These are phyloP conservation scores for Neurospora sp. DNA, from an alignment of 495 filamentous ascomycete genomes.

Conservation along the genomic window DNA sequence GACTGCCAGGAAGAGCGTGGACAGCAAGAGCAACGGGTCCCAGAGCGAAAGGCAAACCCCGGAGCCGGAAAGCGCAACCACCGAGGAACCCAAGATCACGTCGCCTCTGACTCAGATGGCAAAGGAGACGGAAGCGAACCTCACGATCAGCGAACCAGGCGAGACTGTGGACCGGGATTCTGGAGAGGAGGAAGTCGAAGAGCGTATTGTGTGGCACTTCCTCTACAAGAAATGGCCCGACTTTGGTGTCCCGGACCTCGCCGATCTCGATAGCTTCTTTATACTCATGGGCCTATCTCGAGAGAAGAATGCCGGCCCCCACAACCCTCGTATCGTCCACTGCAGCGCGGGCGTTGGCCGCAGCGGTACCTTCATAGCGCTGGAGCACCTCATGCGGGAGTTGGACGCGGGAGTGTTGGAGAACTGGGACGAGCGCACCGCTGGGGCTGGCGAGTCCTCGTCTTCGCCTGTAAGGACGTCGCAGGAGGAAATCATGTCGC, in stretches of 20 bases:
- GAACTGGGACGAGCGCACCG: constrained; percentile 15
- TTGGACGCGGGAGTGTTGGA: constrained; percentile 65
- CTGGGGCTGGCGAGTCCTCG: not conserved
- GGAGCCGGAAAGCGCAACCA: not conserved
- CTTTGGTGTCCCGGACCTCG: constrained; percentile 74
- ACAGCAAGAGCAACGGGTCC: not conserved
- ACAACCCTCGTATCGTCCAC: constrained; percentile 81
- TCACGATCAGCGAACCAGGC: not conserved
- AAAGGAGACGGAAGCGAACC: constrained; percentile 4
- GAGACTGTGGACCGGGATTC: not conserved
- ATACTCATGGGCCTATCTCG: constrained; percentile 67
- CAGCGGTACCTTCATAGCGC: constrained; percentile 88
- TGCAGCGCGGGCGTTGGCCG: constrained; percentile 92
- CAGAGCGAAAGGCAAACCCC: not conserved
- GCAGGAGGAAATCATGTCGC: not conserved
- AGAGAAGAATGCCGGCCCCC: constrained; percentile 50
- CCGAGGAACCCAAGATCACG: not conserved
- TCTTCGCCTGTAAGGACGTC: not conserved
- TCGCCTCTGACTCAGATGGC: not conserved
- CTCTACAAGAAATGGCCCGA: constrained; percentile 93
- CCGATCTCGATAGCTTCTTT: constrained; percentile 69
- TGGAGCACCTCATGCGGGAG: constrained; percentile 81
- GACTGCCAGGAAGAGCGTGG: not conserved
- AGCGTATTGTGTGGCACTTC: constrained; percentile 76
- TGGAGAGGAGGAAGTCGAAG: constrained; percentile 34